Evolutionary conservation across 495 filamentous ascomycete species (phyloP).

Genomic region (Sordaria brevicollis): DNA sequence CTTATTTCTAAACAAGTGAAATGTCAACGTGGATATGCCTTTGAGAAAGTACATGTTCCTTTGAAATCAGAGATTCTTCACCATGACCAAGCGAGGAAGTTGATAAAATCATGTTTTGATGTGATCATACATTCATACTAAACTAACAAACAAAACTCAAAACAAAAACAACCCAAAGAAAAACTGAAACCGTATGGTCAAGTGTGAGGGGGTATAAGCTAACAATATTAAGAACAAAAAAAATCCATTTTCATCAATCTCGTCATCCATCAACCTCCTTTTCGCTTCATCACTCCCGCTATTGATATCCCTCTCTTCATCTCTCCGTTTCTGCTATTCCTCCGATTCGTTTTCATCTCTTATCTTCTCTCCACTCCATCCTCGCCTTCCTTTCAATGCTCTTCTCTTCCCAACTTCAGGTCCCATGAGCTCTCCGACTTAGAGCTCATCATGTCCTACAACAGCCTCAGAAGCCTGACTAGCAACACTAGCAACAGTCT

Average conservation of each 20-base stretch:
- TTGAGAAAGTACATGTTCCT: too few species aligned
- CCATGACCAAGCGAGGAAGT: too few species aligned
- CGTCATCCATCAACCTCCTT: neutral
- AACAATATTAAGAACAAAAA: neutral
- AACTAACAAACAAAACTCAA: neutral
- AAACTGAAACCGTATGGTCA: neutral
- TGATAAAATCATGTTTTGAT: too few species aligned
- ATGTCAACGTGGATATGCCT: too few species aligned
- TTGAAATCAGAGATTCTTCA: too few species aligned
- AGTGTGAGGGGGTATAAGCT: neutral
- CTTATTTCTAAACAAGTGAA: too few species aligned
- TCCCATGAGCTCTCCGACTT: neutral
- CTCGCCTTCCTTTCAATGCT: neutral
- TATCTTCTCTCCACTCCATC: neutral
- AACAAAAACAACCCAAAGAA: neutral
- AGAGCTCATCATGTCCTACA: neutral
- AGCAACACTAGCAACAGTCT: slow-evolving; percentile 12
- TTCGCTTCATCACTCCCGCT: neutral
- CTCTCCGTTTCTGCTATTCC: too few species aligned
- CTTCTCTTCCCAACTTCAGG: neutral
- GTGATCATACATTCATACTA: neutral
- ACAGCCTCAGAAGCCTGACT: slow-evolving; percentile 15
- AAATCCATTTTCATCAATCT: neutral
- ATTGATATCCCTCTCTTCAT: neutral
- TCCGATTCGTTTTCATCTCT: too few species aligned